phyloP scores from a whole-genome alignment of 2,329 filamentous ascomycete species.

The Microsporum canis region DNA sequence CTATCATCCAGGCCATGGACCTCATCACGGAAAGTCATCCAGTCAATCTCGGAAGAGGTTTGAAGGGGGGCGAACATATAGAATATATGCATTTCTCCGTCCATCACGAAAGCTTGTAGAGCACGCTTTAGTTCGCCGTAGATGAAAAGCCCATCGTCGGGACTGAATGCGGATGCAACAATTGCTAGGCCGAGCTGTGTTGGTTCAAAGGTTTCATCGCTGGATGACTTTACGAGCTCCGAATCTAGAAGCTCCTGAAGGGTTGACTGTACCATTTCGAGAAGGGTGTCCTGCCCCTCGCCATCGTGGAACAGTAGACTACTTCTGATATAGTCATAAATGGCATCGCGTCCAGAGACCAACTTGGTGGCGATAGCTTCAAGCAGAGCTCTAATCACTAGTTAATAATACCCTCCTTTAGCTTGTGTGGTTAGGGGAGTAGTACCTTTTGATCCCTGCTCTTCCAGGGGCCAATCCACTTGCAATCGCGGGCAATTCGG shows the following conservation, averaged over 20 bases:
- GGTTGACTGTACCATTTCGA: constrained; percentile 46
- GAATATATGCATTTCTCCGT: constrained; percentile 67
- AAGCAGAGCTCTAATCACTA: constrained; percentile 48
- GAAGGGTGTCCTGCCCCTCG: constrained; percentile 38
- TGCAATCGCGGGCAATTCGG: constrained; percentile 57
- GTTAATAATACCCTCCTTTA: constrained; percentile 1
- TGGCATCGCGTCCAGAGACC: constrained; percentile 52
- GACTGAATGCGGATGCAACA: constrained; percentile 60
- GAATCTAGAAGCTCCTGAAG: constrained; percentile 47
- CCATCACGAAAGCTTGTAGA: constrained; percentile 63
- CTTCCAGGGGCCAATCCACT: constrained; percentile 60
- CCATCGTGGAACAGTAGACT: constrained; percentile 54
- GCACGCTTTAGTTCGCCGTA: constrained; percentile 57
- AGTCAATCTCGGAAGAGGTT: constrained; percentile 47
- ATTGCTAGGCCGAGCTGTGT: constrained; percentile 59
- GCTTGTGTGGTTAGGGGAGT: background rate
- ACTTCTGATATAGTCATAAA: constrained; percentile 57
- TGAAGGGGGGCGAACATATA: constrained; percentile 69
- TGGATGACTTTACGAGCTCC: constrained; percentile 44
- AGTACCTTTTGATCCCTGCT: constrained; percentile 53
- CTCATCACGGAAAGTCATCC: constrained; percentile 60
- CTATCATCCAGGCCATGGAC: constrained; percentile 61
- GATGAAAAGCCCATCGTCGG: constrained; percentile 64
- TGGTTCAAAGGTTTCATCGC: constrained; percentile 42
- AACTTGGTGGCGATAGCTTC: constrained; percentile 59